Base-by-base conservation (phyloP, 2,329 filamentous ascomycete genomes). In the Talaromyces sp. region DNA sequence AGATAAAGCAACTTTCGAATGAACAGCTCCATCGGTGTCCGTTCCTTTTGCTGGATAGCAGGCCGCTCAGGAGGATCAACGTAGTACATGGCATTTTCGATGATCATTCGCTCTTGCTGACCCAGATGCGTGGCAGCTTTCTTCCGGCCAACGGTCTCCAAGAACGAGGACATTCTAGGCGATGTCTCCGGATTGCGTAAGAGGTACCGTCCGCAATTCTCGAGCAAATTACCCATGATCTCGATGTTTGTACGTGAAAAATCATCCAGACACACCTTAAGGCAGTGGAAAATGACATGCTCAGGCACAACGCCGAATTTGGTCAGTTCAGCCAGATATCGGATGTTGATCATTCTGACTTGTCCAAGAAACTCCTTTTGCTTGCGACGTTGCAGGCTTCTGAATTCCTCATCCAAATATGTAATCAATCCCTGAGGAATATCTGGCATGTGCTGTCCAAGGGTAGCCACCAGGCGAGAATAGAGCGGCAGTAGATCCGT, bases 211-310 rank as follows among this genome's bases (percentile, higher is more conserved):
- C 95, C 95, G 74, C 96, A 99, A 69, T 98, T 98, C 77, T 99
- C 95, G 25, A 99, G 84, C 31, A 99, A 83, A 73, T 96, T 96
- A 73, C 93, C 96, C 69, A 99, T 94, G 71, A 99, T 97, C 77
- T 99, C 96, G 69, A 99, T 97, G 74, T 99, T 99, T 91, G 97
- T 97, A 67, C 94, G 88, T 2, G 95, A 97, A 74, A 99, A 99
- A 74, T 99, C 95, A 72, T 99, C 95, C 31, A 99, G 81, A 70
- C 94, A 96, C 76, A 99, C 94, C 78, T 97, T 99, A 72, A 99
- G 87, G 75, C 95, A 99, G 75, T 99, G 95, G 75, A 99, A 99
- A 63, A 99, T 96, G 69, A 99, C 94, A 78, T 99, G 95, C 77
- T 99, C 95, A 0, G 96, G 95, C 8, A 99, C 95, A 36, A 97